Percentiles rank a stretch among this genome's conserved stretches.
Evolutionary conservation across 768 basidiomycete species (phyloP).

Genomic region (Cubamyces sp.): DNA sequence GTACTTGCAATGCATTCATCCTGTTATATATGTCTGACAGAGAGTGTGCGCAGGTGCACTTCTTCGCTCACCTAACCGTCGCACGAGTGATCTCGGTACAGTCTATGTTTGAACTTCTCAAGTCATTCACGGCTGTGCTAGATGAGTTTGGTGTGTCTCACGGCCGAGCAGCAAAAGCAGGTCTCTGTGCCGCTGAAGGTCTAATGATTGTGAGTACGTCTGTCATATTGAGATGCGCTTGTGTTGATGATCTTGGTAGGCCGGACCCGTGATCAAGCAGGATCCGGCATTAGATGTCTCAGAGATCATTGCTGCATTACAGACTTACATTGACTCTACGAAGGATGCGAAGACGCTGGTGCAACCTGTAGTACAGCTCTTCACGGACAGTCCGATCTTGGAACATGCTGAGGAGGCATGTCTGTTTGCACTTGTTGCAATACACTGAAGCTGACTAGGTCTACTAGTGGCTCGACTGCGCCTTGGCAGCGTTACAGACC

Average conservation of each 20-base stretch:
- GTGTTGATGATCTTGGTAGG: conserved; percentile 45
- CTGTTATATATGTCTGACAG: not conserved
- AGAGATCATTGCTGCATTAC: conserved; percentile 74
- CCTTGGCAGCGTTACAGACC: conserved; percentile 62
- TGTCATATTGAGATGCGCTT: not conserved
- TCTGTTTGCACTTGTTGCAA: not conserved
- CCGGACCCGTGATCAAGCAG: conserved; percentile 67
- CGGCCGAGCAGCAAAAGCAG: conserved; percentile 81
- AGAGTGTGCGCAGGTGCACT: conserved; percentile 67
- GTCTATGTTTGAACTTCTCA: conserved; percentile 80
- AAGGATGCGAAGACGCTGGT: conserved; percentile 63
- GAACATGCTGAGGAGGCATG: conserved; percentile 68
- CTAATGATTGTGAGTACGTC: conserved; percentile 62
- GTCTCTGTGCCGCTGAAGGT: conserved; percentile 80
- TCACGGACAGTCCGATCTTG: conserved; percentile 44
- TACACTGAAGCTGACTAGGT: conserved; percentile 1
- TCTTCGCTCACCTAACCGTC: conserved; percentile 87
- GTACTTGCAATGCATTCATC: conserved; percentile 34
- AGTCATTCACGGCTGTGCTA: conserved; percentile 83
- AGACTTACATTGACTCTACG: conserved; percentile 67
- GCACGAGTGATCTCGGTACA: conserved; percentile 74
- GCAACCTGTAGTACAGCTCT: conserved; percentile 61
- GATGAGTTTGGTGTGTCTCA: conserved; percentile 90
- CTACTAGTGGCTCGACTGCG: conserved; percentile 71
- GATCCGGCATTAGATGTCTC: conserved; percentile 59